Evolutionary conservation across 1,284 basidiomycete genomes (phyloP).

Genomic region (Thecaphora frezii): DNA sequence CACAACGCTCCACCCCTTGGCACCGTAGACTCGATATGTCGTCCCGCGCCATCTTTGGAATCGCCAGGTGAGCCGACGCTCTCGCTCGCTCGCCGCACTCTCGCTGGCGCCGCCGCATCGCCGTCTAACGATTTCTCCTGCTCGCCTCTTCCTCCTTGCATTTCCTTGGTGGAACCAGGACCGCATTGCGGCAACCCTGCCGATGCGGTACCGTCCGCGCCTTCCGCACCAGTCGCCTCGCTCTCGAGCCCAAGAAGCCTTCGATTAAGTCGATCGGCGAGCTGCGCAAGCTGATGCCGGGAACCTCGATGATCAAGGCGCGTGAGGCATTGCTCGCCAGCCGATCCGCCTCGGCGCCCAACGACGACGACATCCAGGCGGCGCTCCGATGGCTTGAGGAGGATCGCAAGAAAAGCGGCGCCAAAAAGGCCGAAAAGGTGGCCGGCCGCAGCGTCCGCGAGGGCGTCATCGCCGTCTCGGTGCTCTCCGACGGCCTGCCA

Average conservation of each 20-base stretch:
- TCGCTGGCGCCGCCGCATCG: too few species aligned
- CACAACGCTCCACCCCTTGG: too few species aligned
- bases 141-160: too few species aligned
- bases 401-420: conserved; percentile 72
- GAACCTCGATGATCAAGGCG: conserved; percentile 81
- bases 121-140: too few species aligned
- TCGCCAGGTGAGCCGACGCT: too few species aligned
- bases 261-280: conserved; percentile 78
- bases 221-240: conserved; percentile 1
- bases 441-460: conserved; percentile 72
- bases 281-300: conserved; percentile 72
- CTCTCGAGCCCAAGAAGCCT: conserved; percentile 33
- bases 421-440: conserved; percentile 81
- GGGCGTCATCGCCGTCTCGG: conserved; percentile 75
- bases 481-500: conserved; percentile 68
- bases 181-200: neutral
- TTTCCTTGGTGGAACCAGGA: neutral
- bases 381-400: conserved; percentile 80
- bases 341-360: conserved; percentile 16
- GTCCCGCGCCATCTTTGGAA: too few species aligned
- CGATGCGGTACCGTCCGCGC: neutral
- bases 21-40: too few species aligned
- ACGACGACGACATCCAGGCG: conserved; percentile 71
- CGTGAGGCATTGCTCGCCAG: conserved; percentile 78
- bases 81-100: too few species aligned